Conservation (phyloP, 208 protist genomes). For the Leishmania tropica region DNA sequence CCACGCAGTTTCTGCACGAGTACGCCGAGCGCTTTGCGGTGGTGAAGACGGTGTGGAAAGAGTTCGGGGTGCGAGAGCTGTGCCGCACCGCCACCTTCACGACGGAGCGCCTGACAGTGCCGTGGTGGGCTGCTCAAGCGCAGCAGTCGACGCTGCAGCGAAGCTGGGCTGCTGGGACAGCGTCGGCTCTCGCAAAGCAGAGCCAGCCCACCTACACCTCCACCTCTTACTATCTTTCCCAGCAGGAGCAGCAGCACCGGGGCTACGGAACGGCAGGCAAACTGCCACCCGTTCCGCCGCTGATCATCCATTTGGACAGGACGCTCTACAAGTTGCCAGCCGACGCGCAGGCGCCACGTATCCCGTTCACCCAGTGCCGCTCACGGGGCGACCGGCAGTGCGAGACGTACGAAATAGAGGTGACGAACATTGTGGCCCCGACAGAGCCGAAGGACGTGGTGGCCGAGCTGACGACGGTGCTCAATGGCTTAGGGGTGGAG, state of each 20-base stretch:
- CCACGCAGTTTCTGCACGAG: constrained; percentile 51
- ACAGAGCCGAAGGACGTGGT: constrained; percentile 39
- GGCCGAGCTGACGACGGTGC: constrained; percentile 39
- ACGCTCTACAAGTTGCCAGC: constrained; percentile 47
- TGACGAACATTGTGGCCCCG: constrained; percentile 41
- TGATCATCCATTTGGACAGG: constrained; percentile 61
- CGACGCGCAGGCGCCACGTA: constrained; percentile 14
- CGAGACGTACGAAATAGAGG: constrained; percentile 65
- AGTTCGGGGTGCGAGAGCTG: constrained; percentile 54
- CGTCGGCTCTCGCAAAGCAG: not conserved
- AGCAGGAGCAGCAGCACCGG: constrained; percentile 20
- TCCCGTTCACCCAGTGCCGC: constrained; percentile 25
- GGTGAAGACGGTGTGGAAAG: constrained; percentile 49
- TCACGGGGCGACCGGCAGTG: constrained; percentile 27
- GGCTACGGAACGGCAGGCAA: not conserved
- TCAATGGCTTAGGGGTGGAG: constrained; percentile 59
- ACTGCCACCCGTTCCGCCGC: constrained; percentile 24
- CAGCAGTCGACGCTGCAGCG: constrained; percentile 35
- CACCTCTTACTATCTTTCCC: constrained; percentile 20
- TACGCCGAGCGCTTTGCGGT: constrained; percentile 52
- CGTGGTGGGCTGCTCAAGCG: constrained; percentile 47
- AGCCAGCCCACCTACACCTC: constrained; percentile 25
- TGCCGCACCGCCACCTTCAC: constrained; percentile 48
- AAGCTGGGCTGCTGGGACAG: constrained; percentile 10
- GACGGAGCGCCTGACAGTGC: constrained; percentile 55